Base-by-base conservation (phyloP, 495 filamentous ascomycete species). In the Xylaria acuta region DNA sequence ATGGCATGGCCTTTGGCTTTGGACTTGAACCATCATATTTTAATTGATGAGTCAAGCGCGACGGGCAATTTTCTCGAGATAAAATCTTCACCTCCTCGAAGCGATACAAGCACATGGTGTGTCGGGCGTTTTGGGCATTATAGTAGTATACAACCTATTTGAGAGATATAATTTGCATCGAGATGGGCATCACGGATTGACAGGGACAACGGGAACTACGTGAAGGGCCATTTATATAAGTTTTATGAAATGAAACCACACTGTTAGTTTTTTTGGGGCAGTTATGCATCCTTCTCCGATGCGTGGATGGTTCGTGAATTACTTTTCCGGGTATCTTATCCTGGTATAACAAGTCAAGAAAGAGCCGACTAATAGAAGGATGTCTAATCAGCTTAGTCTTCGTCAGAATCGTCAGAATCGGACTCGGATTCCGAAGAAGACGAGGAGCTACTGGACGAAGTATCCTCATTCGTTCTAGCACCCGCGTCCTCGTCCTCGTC, bases 391-490 rank as follows among this genome's bases (percentile, higher is more conserved):
- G 71, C 53, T 27, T 69, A 71, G 6, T 79, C 59, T 5, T 73
- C 75, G 8, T 71, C 54, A 32, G 54, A 59, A 36, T 36, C 72
- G 30, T 74, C 73, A 14, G 75, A 73, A 22, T 76, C 73, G 20
- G 76, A 71, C 25, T 73, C 72, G 1, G 72, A 72, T 34, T 71
- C 69, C 22, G 69, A 71, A 8, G 53, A 78, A 1, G 77, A 79
- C n/a, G 77, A 79, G 3, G 77, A 76, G 58, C 77, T 80, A 27
- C 76, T 80, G 5, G 77, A 78, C 53, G 78, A 79, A 1, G 70
- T 70, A 18, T 76, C 76, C 18, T 79, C 72, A 41, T 76, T 73
- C 34, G 9, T 60, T 56, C 69, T 34, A 14, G 45, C 30, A n/a
- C 71, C 72, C 41, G 20, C 72, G 5, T 40, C 67, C 32, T 73